Evolutionary conservation across 106 monocot genomes (phyloP), one percentile per base, ranked within the genome.

Genomic region (Apostasia shenzhenica): DNA sequence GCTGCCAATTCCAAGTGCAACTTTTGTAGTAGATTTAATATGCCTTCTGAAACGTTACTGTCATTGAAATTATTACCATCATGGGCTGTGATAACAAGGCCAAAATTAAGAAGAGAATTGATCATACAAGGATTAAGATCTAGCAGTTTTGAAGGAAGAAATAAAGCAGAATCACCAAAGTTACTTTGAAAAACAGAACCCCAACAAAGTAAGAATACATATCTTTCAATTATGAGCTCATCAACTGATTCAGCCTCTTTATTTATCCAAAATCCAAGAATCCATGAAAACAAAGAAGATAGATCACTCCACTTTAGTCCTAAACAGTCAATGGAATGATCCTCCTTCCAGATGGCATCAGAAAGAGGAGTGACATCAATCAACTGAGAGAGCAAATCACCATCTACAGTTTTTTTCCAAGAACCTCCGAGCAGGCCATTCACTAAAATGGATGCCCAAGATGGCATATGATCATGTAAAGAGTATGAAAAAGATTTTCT

Each of bases 141-240:
- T 38, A 67, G 6, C 55, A 10, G 68, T 51, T 70, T 53, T 12
- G 44, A 62, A 14, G 66, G 11, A 67, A 64, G 59, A 80, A 74
- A 2, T 14, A 54, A 48, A 49, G 39, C 5, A 48, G 41, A 64
- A 11, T n/a, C 54, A 71, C 51, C 37, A 59, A 54, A 83, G 67
- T 39, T 41, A 26, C 75, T 50, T 61, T 76, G 55, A 48, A 70
- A 87, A 9, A 82, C 37, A 55, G 93, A 83, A 57, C 73, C 78
- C 93, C 87, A 99, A 54, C 89, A 93, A 57, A 93, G 87, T 57
- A 82, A 63, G 77, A 88, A 93, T 37, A 93, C 45, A 55, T 99
- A 99, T 62, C 99, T 85, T 77, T 99, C 99, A 69, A 93, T 51
- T 45, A 99, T 75, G 12, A 99, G 81, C 50, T 87, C 79, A 47